Percentiles rank a stretch among this genome's conserved stretches.
Evolutionary conservation across 345 rosid species (phyloP).

Genomic region (Lepidium aucheri): DNA sequence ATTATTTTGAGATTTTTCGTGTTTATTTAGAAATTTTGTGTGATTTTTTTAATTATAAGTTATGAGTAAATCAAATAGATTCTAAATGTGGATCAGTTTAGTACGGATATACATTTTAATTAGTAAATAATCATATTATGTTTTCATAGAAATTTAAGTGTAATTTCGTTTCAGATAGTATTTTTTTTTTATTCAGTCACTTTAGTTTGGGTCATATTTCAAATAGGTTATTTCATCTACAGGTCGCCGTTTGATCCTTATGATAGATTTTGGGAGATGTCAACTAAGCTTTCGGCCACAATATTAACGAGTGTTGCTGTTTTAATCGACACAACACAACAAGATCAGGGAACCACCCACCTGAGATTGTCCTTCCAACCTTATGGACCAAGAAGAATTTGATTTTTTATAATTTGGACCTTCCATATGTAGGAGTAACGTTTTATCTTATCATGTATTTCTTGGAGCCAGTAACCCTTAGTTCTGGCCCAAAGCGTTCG

Average conservation of each 20-base stretch:
- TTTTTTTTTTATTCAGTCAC: too few relatives aligned
- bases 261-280: slow-evolving; percentile 8
- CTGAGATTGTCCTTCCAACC: slow-evolving; percentile 17
- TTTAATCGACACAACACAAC: slow-evolving; percentile 10
- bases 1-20: too few relatives aligned
- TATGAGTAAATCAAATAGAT: too few relatives aligned
- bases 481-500: slow-evolving; percentile 9
- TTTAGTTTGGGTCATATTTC: too few relatives aligned
- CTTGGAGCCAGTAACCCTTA: slow-evolving; percentile 13
- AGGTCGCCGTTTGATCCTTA: slow-evolving; percentile 16
- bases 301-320: slow-evolving; percentile 1
- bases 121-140: too few relatives aligned
- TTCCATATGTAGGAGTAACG: slow-evolving; percentile 8
- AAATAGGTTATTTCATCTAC: not conserved
- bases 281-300: not conserved
- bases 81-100: too few relatives aligned
- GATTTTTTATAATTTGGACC: not conserved
- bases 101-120: too few relatives aligned
- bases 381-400: not conserved
- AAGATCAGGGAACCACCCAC: slow-evolving; percentile 8
- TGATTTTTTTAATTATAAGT: too few relatives aligned
- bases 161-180: too few relatives aligned
- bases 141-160: too few relatives aligned
- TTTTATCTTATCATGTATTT: slow-evolving; percentile 12
- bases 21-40: too few relatives aligned